These are phyloP conservation scores for Phytophthora rubi DNA, from an alignment of 352 stramenopile species.

Conservation along the genomic window DNA sequence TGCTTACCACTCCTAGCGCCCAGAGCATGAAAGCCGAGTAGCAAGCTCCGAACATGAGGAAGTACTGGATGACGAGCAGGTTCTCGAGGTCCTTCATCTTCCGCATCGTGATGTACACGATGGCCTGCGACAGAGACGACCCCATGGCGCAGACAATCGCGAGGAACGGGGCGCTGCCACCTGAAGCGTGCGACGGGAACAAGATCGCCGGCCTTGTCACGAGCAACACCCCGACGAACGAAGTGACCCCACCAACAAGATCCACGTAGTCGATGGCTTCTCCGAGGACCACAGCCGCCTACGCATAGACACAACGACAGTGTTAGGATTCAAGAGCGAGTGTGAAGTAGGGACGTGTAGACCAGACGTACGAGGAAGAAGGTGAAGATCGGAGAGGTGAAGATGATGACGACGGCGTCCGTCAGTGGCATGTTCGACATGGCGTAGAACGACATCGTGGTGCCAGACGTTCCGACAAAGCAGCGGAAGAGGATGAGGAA, in stretches of 20 bases:
- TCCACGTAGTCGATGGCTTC: constrained; percentile 53
- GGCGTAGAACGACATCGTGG: constrained; percentile 57
- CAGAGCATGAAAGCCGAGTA: constrained; percentile 38
- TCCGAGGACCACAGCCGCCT: constrained; percentile 56
- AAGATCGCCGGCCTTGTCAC: constrained; percentile 56
- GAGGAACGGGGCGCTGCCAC: constrained; percentile 18
- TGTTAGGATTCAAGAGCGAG: not conserved
- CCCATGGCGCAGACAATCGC: constrained; percentile 46
- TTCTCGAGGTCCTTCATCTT: constrained; percentile 58
- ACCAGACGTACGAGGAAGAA: constrained; percentile 51
- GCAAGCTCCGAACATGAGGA: constrained; percentile 46
- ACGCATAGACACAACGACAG: not conserved
- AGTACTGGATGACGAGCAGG: constrained; percentile 53
- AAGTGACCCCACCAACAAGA: constrained; percentile 45
- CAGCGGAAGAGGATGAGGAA: constrained; percentile 51
- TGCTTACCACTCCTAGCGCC: constrained; percentile 37
- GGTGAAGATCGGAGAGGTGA: constrained; percentile 63
- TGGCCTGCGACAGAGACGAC: constrained; percentile 37
- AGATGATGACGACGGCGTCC: constrained; percentile 70
- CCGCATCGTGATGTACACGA: constrained; percentile 57
- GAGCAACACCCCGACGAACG: constrained; percentile 60
- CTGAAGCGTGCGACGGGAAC: constrained; percentile 37
- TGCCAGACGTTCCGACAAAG: constrained; percentile 50
- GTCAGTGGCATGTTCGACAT: constrained; percentile 73
- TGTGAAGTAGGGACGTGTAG: not conserved